Conservation (phyloP, 371 early-diverging fungal genomes). For the Rhizopus stolonifer region DNA sequence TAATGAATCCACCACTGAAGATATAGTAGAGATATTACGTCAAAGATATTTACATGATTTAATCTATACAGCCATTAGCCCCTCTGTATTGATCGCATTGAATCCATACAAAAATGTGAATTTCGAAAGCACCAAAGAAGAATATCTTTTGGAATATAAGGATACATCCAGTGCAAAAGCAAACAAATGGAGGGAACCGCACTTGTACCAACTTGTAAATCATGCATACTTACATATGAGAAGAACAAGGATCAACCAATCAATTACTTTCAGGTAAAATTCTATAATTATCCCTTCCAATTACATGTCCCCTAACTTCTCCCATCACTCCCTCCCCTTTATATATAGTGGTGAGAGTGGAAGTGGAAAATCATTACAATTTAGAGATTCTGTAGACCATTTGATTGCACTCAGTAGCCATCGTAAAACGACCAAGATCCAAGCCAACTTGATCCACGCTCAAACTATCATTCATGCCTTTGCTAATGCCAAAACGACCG, state of each 20-base stretch:
- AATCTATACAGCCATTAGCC: conserved; percentile 59
- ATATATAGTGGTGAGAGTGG: conserved; percentile 82
- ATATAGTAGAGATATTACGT: conserved; percentile 53
- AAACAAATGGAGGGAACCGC: conserved; percentile 46
- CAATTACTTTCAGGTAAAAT: conserved; percentile 65
- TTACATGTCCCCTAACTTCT: conserved; percentile 2
- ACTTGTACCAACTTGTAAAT: conserved; percentile 76
- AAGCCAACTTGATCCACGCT: conserved; percentile 66
- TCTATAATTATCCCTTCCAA: conserved; percentile 1
- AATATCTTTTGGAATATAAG: conserved; percentile 38
- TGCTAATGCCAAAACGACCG: conserved; percentile 75
- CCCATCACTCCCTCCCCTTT: neutral
- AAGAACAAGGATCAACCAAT: conserved; percentile 77
- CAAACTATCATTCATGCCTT: conserved; percentile 77
- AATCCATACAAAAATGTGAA: conserved; percentile 31
- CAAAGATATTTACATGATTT: conserved; percentile 55
- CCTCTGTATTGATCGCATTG: conserved; percentile 45
- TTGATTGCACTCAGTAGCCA: conserved; percentile 70
- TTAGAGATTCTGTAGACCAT: conserved; percentile 61
- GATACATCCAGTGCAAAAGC: conserved; percentile 46
- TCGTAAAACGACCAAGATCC: conserved; percentile 77
- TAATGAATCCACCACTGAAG: conserved; percentile 29
- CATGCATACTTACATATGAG: conserved; percentile 75
- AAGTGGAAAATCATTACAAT: conserved; percentile 82
- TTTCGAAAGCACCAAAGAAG: conserved; percentile 10